A percentile compares a stretch with the other conserved stretches of the same genome.
Conservation (phyloP, 495 filamentous ascomycete genomes). For the Coniosporium apollinis region DNA sequence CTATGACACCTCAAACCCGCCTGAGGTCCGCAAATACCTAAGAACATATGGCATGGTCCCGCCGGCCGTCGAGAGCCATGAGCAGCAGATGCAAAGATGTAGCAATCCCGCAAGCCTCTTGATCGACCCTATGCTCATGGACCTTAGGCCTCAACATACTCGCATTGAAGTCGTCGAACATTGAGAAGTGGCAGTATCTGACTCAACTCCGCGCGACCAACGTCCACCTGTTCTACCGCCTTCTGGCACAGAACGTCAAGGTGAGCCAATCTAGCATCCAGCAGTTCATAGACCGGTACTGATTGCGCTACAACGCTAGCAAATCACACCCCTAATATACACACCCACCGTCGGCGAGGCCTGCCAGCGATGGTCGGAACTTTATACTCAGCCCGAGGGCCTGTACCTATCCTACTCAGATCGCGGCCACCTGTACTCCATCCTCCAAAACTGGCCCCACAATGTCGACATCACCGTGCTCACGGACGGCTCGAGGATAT, state of each 20-base stretch:
- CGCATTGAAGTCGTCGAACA: slow-evolving; percentile 53
- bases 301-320: slow-evolving; percentile 28
- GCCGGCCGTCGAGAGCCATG: slow-evolving; percentile 51
- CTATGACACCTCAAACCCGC: slow-evolving; percentile 45
- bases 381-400: slow-evolving; percentile 92
- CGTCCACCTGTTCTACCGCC: slow-evolving; percentile 84
- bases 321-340: slow-evolving; percentile 89
- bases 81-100: slow-evolving; percentile 54
- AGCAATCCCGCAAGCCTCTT: slow-evolving; percentile 8
- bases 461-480: slow-evolving; percentile 92
- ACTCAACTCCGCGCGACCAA: slow-evolving; percentile 77
- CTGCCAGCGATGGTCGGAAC: slow-evolving; percentile 85
- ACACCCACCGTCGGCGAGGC: slow-evolving; percentile 96
- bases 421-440: slow-evolving; percentile 61
- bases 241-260: slow-evolving; percentile 77
- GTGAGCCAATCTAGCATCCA: slow-evolving; percentile 27
- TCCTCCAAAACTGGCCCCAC: slow-evolving; percentile 82
- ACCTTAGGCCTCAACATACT: slow-evolving; percentile 51
- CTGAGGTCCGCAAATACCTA: slow-evolving; percentile 50
- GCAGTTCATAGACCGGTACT: no score
- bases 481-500: slow-evolving; percentile 90
- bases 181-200: slow-evolving; percentile 93
- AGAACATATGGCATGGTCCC: slow-evolving; percentile 56
- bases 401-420: slow-evolving; percentile 79
- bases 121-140: slow-evolving; percentile 4